phyloP scores from a whole-genome alignment of 768 basidiomycete species.

The Exidia glandulosa region DNA sequence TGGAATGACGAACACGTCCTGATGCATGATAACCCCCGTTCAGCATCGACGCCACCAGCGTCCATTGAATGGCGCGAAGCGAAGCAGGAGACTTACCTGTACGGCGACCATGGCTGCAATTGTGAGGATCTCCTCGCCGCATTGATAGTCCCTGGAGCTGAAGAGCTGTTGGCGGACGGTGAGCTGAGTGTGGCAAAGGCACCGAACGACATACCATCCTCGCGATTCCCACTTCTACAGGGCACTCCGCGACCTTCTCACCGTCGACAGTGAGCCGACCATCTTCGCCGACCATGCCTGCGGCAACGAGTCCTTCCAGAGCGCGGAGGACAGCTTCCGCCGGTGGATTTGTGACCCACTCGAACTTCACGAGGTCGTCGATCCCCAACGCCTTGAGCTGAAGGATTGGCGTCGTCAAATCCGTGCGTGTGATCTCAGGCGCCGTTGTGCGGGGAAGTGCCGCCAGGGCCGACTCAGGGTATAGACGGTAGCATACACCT shows the following conservation, averaged over 20 bases:
- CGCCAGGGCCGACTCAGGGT: slow-evolving; percentile 51
- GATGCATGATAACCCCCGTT: too few species aligned
- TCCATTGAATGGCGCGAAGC: too few species aligned
- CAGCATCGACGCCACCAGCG: too few species aligned
- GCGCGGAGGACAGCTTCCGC: slow-evolving; percentile 77
- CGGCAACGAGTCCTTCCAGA: slow-evolving; percentile 66
- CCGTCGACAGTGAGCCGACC: slow-evolving; percentile 70
- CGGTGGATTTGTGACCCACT: slow-evolving; percentile 87
- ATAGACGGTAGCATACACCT: slow-evolving; percentile 88
- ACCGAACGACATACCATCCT: slow-evolving; percentile 57
- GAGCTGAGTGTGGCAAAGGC: background rate
- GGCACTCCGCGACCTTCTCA: slow-evolving; percentile 84
- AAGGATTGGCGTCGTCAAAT: slow-evolving; percentile 83
- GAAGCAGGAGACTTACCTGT: slow-evolving; percentile 39
- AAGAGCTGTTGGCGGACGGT: slow-evolving; percentile 48
- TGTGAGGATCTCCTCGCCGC: slow-evolving; percentile 91
- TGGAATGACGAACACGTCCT: slow-evolving; percentile 87
- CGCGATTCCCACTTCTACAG: slow-evolving; percentile 87
- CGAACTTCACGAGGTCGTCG: slow-evolving; percentile 90
- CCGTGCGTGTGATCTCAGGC: slow-evolving; percentile 84
- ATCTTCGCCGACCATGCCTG: slow-evolving; percentile 78
- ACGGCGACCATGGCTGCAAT: slow-evolving; percentile 94
- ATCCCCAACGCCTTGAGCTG: slow-evolving; percentile 93
- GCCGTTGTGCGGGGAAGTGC: slow-evolving; percentile 59
- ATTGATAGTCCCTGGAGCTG: slow-evolving; percentile 70